phyloP scores from a whole-genome alignment of 345 rosid genomes.

The Salix viminalis region DNA sequence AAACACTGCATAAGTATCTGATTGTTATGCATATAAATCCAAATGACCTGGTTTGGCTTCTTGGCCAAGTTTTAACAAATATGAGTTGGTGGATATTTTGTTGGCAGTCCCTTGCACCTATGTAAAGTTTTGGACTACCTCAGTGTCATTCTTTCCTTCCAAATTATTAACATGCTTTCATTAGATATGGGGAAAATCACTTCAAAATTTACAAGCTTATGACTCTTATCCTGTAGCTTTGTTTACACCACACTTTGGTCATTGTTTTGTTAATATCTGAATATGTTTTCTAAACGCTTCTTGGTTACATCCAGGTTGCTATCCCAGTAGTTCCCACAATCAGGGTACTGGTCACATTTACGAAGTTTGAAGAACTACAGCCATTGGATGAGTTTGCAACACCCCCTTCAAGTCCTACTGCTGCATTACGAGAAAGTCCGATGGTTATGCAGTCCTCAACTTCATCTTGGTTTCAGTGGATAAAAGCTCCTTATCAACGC shows the following conservation, averaged over 20 bases:
- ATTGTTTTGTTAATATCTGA: neutral
- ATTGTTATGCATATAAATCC: neutral
- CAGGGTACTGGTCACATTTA: slow-evolving; percentile 79
- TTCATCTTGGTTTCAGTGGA: slow-evolving; percentile 92
- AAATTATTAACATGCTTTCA: neutral
- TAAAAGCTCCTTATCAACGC: slow-evolving; percentile 72
- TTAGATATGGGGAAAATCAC: neutral
- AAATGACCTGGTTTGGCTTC: neutral
- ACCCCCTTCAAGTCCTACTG: slow-evolving; percentile 81
- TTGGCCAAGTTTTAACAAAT: neutral
- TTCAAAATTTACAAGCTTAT: neutral
- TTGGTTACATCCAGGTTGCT: slow-evolving; percentile 58
- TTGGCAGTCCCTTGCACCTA: neutral
- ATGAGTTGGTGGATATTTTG: neutral
- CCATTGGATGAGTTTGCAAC: slow-evolving; percentile 79
- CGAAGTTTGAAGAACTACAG: slow-evolving; percentile 87
- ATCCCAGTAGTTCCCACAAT: slow-evolving; percentile 95
- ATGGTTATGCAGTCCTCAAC: slow-evolving; percentile 34
- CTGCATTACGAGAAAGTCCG: slow-evolving; percentile 64
- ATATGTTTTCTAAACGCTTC: neutral
- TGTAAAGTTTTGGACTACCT: neutral
- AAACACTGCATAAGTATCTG: neutral
- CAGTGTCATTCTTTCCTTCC: neutral
- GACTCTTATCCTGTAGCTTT: neutral
- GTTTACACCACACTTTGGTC: neutral